Conservation (phyloP, 352 stramenopile genomes). For the Phytophthora sp. region DNA sequence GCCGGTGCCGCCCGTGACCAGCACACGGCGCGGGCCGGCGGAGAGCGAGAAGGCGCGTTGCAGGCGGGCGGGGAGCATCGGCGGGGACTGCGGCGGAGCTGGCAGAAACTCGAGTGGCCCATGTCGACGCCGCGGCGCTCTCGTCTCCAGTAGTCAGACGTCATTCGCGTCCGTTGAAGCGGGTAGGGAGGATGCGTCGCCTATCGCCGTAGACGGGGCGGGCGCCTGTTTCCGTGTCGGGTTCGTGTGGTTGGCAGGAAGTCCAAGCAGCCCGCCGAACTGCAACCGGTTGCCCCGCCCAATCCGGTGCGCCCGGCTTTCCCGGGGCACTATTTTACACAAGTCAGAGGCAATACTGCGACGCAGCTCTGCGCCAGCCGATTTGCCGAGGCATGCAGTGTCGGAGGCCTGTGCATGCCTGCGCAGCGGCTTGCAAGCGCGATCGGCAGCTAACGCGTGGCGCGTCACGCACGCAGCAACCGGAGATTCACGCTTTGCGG, state of each 20-base stretch:
- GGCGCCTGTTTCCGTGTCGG: not conserved
- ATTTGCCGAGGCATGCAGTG: not conserved
- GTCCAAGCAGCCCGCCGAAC: too few relatives aligned
- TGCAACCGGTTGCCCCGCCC: too few relatives aligned
- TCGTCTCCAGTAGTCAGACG: constrained; percentile 25
- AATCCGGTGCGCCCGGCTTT: not conserved
- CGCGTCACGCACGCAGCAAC: constrained; percentile 12
- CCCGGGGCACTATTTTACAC: not conserved
- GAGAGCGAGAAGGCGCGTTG: constrained; percentile 23
- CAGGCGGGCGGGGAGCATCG: constrained; percentile 12
- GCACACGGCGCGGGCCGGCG: constrained; percentile 48
- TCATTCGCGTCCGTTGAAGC: constrained; percentile 31
- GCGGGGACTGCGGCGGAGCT: constrained; percentile 13
- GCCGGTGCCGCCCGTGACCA: constrained; percentile 81
- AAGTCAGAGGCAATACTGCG: too few relatives aligned
- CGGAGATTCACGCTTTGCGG: too few relatives aligned
- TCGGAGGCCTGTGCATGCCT: not conserved
- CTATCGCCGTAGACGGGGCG: not conserved
- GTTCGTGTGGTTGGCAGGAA: too few relatives aligned
- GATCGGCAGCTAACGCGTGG: constrained; percentile 6
- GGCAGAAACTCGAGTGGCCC: constrained; percentile 2
- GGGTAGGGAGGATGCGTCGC: constrained; percentile 10
- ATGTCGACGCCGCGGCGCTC: not conserved
- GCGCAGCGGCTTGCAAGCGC: constrained; percentile 3
- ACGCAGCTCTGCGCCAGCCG: too few relatives aligned